Evolutionary conservation across 2,329 filamentous ascomycete genomes (phyloP).

Genomic region (Bipolaris victoriae): DNA sequence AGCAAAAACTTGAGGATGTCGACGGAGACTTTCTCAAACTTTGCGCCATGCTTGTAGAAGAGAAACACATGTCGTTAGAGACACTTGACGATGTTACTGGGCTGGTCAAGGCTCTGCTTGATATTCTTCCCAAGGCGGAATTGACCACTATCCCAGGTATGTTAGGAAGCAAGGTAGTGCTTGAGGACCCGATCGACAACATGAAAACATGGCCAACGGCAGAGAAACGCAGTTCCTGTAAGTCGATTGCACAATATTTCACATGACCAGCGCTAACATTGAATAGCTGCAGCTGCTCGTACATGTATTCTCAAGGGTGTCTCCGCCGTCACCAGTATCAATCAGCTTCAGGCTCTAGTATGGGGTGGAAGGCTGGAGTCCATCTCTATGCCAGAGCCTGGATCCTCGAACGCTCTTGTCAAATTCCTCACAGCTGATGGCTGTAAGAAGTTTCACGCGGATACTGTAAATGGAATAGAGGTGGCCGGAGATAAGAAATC

Average conservation of each 20-base stretch:
- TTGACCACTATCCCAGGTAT: neutral
- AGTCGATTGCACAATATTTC: conserved; percentile 1
- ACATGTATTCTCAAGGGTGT: conserved; percentile 39
- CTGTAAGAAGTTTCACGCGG: conserved; percentile 42
- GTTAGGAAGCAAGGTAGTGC: neutral
- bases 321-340: conserved; percentile 27
- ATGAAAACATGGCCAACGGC: conserved; percentile 36
- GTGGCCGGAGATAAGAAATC: conserved; percentile 27
- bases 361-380: conserved; percentile 48
- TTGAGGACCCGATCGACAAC: conserved; percentile 15
- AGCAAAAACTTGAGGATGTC: conserved; percentile 20
- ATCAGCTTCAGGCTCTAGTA: conserved; percentile 43
- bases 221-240: conserved; percentile 40
- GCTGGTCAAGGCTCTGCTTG: conserved; percentile 30
- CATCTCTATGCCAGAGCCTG: conserved; percentile 33
- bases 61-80: conserved; percentile 26
- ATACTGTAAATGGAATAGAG: conserved; percentile 45
- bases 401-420: conserved; percentile 34
- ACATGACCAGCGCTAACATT: conserved; percentile 12
- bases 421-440: conserved; percentile 44
- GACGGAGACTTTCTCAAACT: conserved; percentile 34
- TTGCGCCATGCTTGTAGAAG: conserved; percentile 27
- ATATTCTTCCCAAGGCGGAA: conserved; percentile 21
- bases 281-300: conserved; percentile 29
- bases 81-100: conserved; percentile 31